phyloP scores from a whole-genome alignment of 2,329 filamentous ascomycete species.

The Botrytis sinoallii region DNA sequence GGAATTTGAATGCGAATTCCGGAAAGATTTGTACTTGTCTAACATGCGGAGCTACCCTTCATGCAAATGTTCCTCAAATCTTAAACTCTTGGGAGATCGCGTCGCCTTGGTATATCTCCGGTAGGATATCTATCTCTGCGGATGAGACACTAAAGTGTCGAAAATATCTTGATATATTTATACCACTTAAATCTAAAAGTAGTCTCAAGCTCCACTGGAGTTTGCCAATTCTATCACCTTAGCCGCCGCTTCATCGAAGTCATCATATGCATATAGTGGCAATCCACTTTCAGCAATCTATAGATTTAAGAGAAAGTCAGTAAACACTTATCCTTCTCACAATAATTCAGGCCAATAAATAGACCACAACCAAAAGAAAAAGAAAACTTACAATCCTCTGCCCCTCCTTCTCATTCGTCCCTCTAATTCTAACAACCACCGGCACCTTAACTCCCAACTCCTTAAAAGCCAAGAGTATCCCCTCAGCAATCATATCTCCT shows the following conservation, averaged over 20 bases:
- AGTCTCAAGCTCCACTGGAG: background rate
- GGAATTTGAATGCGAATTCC: accelerated
- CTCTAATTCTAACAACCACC: conserved; percentile 73
- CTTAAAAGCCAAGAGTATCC: conserved; percentile 68
- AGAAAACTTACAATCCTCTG: conserved; percentile 54
- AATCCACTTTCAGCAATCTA: conserved; percentile 65
- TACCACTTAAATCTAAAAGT: background rate
- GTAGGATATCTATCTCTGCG: background rate
- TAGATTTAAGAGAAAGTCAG: background rate
- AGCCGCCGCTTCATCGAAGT: conserved; percentile 68
- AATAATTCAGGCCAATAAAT: background rate
- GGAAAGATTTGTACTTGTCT: background rate
- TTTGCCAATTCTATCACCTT: conserved; percentile 61
- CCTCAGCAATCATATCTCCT: conserved; percentile 78
- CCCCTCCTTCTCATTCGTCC: conserved; percentile 70
- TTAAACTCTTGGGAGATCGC: background rate
- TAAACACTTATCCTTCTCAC: background rate
- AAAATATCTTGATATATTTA: background rate
- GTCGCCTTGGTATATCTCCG: background rate
- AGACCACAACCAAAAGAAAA: background rate
- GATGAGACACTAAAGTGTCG: background rate
- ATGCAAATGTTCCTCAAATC: background rate
- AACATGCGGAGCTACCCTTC: background rate
- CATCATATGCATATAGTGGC: conserved; percentile 67
- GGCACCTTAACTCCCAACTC: conserved; percentile 65